These are phyloP conservation scores for Naganishia onofrii DNA, from an alignment of 768 basidiomycete genomes.

Conservation along the genomic window DNA sequence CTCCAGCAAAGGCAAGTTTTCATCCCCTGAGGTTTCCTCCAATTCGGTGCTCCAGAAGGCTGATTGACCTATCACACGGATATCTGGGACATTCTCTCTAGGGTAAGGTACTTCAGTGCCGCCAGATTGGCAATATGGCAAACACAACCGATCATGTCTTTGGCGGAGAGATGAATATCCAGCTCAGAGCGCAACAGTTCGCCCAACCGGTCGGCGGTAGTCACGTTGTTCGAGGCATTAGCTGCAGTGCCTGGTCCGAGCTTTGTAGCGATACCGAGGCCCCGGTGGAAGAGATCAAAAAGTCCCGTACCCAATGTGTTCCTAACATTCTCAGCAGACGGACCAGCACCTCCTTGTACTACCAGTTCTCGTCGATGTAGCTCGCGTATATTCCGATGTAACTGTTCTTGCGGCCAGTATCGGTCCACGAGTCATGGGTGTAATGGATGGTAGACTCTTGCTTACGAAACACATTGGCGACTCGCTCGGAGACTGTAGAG, in stretches of 20 bases:
- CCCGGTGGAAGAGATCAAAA: neutral
- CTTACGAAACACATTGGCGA: neutral
- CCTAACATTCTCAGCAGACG: neutral
- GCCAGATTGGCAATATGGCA: constrained; percentile 17
- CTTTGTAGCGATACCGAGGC: neutral
- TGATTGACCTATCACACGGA: too few relatives aligned
- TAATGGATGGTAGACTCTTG: neutral
- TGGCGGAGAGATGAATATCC: neutral
- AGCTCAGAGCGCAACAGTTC: neutral
- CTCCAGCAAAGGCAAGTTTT: too few relatives aligned
- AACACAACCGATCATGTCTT: neutral
- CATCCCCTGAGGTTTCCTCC: too few relatives aligned
- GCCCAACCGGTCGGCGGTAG: neutral
- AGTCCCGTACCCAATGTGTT: neutral
- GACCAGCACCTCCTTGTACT: neutral
- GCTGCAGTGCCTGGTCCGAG: neutral
- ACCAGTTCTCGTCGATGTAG: neutral
- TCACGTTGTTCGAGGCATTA: neutral
- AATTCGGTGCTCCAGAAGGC: too few relatives aligned
- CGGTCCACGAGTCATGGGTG: neutral
- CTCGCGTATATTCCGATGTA: neutral
- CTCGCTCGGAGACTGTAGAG: neutral
- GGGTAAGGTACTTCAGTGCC: neutral
- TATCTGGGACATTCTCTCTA: too few relatives aligned
- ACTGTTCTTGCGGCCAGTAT: neutral